Evolutionary conservation across 306 rosid species (phyloP), one percentile per base, ranked within the genome.

Genomic region (Crotalaria pallida): DNA sequence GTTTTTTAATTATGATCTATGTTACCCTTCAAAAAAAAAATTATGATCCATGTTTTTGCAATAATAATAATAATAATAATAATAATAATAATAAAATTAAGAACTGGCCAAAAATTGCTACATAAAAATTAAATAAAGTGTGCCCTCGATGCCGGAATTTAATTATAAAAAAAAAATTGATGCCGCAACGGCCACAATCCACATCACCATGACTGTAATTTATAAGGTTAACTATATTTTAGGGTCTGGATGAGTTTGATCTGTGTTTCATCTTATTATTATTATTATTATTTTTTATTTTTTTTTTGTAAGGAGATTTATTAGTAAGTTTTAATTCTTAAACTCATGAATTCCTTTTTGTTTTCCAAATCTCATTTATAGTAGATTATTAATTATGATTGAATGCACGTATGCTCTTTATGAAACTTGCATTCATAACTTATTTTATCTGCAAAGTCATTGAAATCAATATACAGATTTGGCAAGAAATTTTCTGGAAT

Each of bases 1-100:
- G 10, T 15, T 63, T 34, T 66, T 15, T 56, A 17, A 49, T 15
- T 9, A 60, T 77, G 82, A 67, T 72, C 76, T 29, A 41, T 13
- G 29, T 48, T 77, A n/a, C n/a, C n/a, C n/a, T n/a, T n/a, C n/a
- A n/a, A n/a, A n/a, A n/a, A n/a, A n/a, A n/a, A n/a, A 17, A 49
- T 15, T 9, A 60, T 77, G 82, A 67, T 72, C 76, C 40, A 41
- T 13, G 29, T 48, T 77, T 63, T 58, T 58, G 73, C 26, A 1
- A 62, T 22, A 53, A 31, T 8, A 31, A 31, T 8, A 31, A 31
- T 8, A 31, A 31, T 8, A 31, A 31, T 8, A 31, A 31, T 8
- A 31, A 31, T n/a, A 1, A 62, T 22, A 53, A 31, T 8, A 31
- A 31, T 8, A 31, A 31, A 31, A 31, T 31, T 6, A 8, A 4